Base-by-base conservation (phyloP, 148 eudicot species). In the Silene conica region DNA sequence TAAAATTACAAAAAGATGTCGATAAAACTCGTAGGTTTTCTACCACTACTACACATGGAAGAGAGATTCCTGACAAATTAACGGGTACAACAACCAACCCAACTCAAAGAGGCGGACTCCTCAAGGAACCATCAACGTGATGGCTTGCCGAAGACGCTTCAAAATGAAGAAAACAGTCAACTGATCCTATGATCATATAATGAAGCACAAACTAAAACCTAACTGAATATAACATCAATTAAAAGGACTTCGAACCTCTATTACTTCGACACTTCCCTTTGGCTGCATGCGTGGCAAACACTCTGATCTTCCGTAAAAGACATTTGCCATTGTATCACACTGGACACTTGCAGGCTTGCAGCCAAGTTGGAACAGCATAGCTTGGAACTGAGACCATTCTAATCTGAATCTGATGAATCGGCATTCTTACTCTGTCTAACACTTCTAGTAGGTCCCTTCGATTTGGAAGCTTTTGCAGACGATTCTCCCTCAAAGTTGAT, bases 401-500 rank as follows among this genome's bases (percentile, higher is more conserved):
- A 50, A 50, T 50, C 55, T 50, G 55, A 50, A 50, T 50, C 55
- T 15, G 92, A 91, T 19, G 88, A 80, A 55, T 88, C 81, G 23
- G 88, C 82, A 67, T 82, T 75, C 23, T 86, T 80, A 77, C 91
- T 87, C 77, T 95, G 97, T 62, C 96, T 75, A 15, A 89, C 92
- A 69, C 84, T 92, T 82, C 87, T 87, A 18, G 87, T 78, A 74
- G 84, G 84, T 18, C 84, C 89, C 80, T 73, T 83, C 0, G 86
- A 74, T 71, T 76, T 85, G 14, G 88, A 87, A 31, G 90, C 63
- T 60, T 80, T 86, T 31, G 73, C 73, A 38, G 98, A 94, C 18
- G 98, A 88, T 85, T 95, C 98, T 31, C 93, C 98, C 67, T 95
- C 98, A 4, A 79, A 84, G 71, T 76, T 50, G 75, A 94, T 94